Base-by-base conservation (phyloP, 352 stramenopile genomes). In the Phytopythium chamaehyphon region DNA sequence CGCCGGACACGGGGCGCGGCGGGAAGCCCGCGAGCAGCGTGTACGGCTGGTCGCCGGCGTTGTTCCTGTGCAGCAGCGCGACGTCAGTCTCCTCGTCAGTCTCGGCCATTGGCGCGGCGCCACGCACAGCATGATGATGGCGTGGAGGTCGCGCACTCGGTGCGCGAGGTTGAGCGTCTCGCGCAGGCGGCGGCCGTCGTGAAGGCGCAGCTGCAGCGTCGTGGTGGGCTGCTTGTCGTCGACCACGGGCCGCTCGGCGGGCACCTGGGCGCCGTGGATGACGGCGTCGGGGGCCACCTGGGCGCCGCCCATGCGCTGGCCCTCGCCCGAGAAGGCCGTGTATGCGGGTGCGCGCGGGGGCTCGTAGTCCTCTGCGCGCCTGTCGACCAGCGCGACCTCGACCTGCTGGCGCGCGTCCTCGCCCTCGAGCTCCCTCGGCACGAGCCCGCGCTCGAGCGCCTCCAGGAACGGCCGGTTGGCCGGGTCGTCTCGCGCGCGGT, bases 21-120 rank as follows among this genome's bases (percentile, higher is more conserved):
- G 93, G 95, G 67, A 96, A 98, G 3, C 95, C 95, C 12, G 85
- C 76, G 26, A 97, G 72, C 24, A 98, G 71, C 23, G 90, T 86
- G 67, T 98, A 98, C 43, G 83, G 61, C 57, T 87, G 71, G 6
- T 44, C 65, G 9, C 67, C 83, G 8, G 77, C 84, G n/a, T 78
- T 73, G 40, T 91, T 90, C 40, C 83, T 94, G 24, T 22, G 15
- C 18, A 33, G 12, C n/a, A 38, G 14, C 3, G n/a, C 12, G 3
- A 21, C 4, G 7, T 28, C 23, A 54, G 10, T 47, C 31, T 4
- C n/a, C n/a, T n/a, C n/a, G n/a, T n/a, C n/a, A n/a, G n/a, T n/a
- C n/a, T n/a, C n/a, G n/a, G n/a, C n/a, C n/a, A n/a, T n/a, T n/a
- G n/a, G n/a, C n/a, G 14, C 6, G 15, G 19, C n/a, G 19, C 0